Evolutionary conservation across 148 eudicot genomes (phyloP), one percentile per base, ranked within the genome.

Genomic region (Euryodendron excelsum): DNA sequence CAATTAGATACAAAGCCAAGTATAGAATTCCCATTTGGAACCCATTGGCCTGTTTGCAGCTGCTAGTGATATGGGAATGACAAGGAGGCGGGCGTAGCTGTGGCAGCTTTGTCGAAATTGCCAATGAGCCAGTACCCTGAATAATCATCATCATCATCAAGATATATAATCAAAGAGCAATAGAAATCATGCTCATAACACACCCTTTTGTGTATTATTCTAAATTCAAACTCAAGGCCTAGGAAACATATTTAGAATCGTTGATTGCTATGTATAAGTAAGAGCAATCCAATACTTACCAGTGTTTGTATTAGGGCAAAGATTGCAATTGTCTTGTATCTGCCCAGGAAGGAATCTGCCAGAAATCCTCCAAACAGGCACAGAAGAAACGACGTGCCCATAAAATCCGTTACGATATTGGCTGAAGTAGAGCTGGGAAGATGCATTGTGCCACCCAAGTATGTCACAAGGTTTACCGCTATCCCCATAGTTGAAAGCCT

Each of bases 401-500:
- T 86, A 79, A 91, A 94, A 82, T 94, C 92, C 1, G 97, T 91
- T 25, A 94, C 98, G 63, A 87, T 81, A 72, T 92, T 94, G 45
- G 98, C 97, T 14, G 97, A 92, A 25, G 87, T 82, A 41, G 98
- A 74, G 75, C 97, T 94, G 0, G 93, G 89, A 0, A 94, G 78
- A 73, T 94, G 98, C 97, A 94, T 92, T n/a, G 89, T 91, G 27
- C 85, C 89, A 15, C 77, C 78, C 41, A 94, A 82, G 81, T 92
- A 94, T 30, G 98, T 94, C 87, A 94, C 98, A 47, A 94, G 87
- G 80, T 94, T 94, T 78, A 94, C 98, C 44, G 98, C 98, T 82
- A 94, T 94, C 58, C 98, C 98, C 96, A 94, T 92, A 20, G 98
- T 94, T 37, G 98, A 87, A 0, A 94, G 95, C 90, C 98, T 94